These are phyloP conservation scores for Pyrenochaeta sp. DNA, from an alignment of 2,329 filamentous ascomycete species.

Conservation along the genomic window DNA sequence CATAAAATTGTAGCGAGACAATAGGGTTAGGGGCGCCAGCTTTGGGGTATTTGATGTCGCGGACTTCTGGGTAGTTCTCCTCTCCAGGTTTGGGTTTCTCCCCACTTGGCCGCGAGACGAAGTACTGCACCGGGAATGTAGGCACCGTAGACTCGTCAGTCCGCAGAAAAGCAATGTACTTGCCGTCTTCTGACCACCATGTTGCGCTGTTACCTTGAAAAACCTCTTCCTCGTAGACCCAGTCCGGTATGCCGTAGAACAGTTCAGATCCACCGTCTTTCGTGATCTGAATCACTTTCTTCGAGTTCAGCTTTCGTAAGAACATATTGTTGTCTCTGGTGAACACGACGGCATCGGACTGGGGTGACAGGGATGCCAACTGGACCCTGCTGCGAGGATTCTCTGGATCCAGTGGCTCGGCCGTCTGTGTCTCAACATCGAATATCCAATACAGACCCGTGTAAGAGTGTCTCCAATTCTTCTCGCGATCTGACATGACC, in stretches of 20 bases:
- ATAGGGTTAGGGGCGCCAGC: constrained; percentile 92
- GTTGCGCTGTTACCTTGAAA: constrained; percentile 82
- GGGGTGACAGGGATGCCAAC: constrained; percentile 88
- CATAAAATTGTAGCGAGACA: constrained; percentile 88
- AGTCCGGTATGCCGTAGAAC: constrained; percentile 96
- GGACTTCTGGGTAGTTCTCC: constrained; percentile 89
- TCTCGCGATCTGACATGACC: constrained; percentile 74
- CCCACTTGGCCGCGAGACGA: constrained; percentile 84
- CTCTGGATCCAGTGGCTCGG: constrained; percentile 77
- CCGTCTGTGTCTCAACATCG: constrained; percentile 81
- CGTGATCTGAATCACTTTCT: constrained; percentile 76
- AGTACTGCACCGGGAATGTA: constrained; percentile 93
- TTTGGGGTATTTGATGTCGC: constrained; percentile 96
- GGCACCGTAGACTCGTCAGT: constrained; percentile 94
- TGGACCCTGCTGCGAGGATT: constrained; percentile 74
- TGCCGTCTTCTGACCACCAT: constrained; percentile 94
- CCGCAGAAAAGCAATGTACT: constrained; percentile 87
- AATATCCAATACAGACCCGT: constrained; percentile 91
- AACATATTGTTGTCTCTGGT: constrained; percentile 91
- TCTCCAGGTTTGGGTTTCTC: constrained; percentile 72
- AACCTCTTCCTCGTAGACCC: constrained; percentile 94
- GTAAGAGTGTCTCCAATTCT: constrained; percentile 90
- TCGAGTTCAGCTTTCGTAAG: constrained; percentile 71
- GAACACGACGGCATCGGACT: constrained; percentile 87
- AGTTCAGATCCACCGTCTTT: constrained; percentile 85